Base-by-base conservation (phyloP, 768 basidiomycete genomes). In the Suillus bovinus region DNA sequence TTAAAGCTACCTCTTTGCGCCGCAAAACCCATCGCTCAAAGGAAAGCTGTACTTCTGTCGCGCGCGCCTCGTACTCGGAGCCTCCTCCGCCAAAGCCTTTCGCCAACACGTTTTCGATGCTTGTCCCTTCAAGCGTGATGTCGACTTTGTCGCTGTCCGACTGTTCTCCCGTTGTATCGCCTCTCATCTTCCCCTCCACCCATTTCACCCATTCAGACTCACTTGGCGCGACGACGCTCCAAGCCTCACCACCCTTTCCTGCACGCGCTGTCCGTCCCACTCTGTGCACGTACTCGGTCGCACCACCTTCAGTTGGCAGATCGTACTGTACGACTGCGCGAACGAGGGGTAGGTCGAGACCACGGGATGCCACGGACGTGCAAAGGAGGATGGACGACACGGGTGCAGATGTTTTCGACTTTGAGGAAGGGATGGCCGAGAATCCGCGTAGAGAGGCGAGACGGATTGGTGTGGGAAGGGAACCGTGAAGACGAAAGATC, bases 301-400 rank as follows among this genome's bases (percentile, higher is more conserved):
- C 88, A 11, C 97, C 96, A 20, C 95, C 93, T 79, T 99, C 97
- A 0, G 97, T 99, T 0, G 97, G 96, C 24, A 99, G 84, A 72
- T 99, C 97, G 70, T 97, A 97, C 71, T 99, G 97, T 36, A 99
- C 78, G 64, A 99, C 95, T 3, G 93, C 92, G 39, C 90, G 88
- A 8, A 99, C 95, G n/a, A 92, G 83, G 6, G 95, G 95, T 31
- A 99, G 80, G 77, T 99, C 96, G 29, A 99, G 84, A 71, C 97
- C 97, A 71, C 97, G 93, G n/a, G 97, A 95, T 3, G 97, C 97
- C 58, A 99, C 96, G 10, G 94, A 96, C 1, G 97, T 99, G 73
- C 96, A 98, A 50, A 99, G 82, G 5, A 99, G 82, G 55, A 99
- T 83, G 1, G 95, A 88, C 5, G 86, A 83, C 0, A 76, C 73